These are phyloP conservation scores for Nitzschia sp. DNA, from an alignment of 108 stramenopile genomes.

Conservation along the genomic window DNA sequence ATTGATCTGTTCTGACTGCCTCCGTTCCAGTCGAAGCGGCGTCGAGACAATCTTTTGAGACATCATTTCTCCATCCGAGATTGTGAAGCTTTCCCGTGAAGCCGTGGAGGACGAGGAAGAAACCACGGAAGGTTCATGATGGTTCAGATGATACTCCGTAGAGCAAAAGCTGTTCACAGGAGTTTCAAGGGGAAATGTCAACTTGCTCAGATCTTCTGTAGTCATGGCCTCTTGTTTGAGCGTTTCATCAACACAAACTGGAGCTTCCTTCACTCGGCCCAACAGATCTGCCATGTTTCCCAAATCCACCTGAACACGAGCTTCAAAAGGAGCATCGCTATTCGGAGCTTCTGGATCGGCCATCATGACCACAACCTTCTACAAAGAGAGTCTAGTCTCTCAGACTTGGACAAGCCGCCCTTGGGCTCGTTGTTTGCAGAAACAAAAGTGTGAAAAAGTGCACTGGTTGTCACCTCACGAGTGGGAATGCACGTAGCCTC, in stretches of 20 bases:
- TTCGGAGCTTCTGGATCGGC: too few species aligned
- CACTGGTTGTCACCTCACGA: too few species aligned
- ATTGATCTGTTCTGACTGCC: slow-evolving; percentile 40
- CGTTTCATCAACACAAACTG: slow-evolving; percentile 25
- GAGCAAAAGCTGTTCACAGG: background rate
- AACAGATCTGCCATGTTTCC: slow-evolving; percentile 17
- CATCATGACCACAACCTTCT: too few species aligned
- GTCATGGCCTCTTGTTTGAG: slow-evolving; percentile 36
- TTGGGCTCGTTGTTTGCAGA: too few species aligned
- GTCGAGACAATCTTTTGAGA: slow-evolving; percentile 12
- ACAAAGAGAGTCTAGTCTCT: too few species aligned
- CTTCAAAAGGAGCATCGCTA: background rate
- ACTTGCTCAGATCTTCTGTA: slow-evolving; percentile 27
- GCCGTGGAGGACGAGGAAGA: slow-evolving; percentile 48
- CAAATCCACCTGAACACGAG: slow-evolving; percentile 31
- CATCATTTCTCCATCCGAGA: slow-evolving; percentile 3
- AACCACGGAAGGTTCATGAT: slow-evolving; percentile 32
- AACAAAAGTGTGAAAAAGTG: too few species aligned
- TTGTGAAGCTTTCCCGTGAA: slow-evolving; percentile 34
- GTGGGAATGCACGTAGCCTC: too few species aligned
- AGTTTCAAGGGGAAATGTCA: slow-evolving; percentile 24
- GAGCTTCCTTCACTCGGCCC: slow-evolving; percentile 34
- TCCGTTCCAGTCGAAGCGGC: slow-evolving; percentile 25
- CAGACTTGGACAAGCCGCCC: too few species aligned
- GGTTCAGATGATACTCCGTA: background rate